These are phyloP conservation scores for Dactylella cylindrospora DNA, from an alignment of 2,329 filamentous ascomycete species.

Conservation along the genomic window DNA sequence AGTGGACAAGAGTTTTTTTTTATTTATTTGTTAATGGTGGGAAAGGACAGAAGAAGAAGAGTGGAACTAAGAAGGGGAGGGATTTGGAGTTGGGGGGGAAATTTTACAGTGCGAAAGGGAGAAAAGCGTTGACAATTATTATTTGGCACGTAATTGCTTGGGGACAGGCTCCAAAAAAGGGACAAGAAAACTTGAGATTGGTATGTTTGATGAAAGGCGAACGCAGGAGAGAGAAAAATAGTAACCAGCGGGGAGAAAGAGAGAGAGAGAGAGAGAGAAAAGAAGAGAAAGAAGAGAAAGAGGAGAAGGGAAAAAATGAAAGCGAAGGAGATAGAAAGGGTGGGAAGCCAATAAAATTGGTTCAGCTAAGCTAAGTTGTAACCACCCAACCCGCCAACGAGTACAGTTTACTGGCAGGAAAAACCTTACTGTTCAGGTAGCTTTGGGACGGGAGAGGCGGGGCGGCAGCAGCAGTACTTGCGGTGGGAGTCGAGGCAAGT, in stretches of 20 bases:
- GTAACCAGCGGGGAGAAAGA: slow-evolving; percentile 16
- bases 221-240: no score
- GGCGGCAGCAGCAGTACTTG: no score
- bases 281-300: slow-evolving; percentile 41
- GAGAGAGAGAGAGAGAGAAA: slow-evolving; percentile 39
- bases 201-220: no score
- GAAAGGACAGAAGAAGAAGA: not conserved
- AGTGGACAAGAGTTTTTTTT: slow-evolving; percentile 27
- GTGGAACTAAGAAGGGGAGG: slow-evolving; percentile 16
- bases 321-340: slow-evolving; percentile 16
- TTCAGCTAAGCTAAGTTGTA: no score
- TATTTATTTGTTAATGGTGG: not conserved
- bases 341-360: slow-evolving; percentile 34
- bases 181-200: no score
- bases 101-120: slow-evolving; percentile 24
- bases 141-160: no score
- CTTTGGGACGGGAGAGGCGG: no score
- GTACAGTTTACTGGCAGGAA: no score
- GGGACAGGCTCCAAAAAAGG: no score
- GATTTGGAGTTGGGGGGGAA: slow-evolving; percentile 28
- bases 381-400: no score
- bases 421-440: no score
- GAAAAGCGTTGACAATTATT: slow-evolving; percentile 34
- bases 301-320: slow-evolving; percentile 25
- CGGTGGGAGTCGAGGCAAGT: no score